Conservation (phyloP, 805 yeast species). For the Kluyveromyces aestuarii region DNA sequence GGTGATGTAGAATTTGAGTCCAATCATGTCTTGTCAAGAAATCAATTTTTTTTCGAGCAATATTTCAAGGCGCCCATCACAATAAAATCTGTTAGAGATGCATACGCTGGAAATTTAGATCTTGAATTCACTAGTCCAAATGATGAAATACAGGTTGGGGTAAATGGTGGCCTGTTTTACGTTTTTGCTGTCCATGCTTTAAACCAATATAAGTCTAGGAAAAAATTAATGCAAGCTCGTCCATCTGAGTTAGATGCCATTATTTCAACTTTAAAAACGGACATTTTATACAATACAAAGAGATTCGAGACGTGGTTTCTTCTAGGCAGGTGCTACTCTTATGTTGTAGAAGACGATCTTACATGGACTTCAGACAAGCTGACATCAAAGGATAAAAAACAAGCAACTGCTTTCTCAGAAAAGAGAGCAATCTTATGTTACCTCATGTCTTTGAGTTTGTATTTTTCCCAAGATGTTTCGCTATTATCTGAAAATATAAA, state of each 20-base stretch:
- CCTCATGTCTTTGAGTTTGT: slow-evolving; percentile 55
- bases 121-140: slow-evolving; percentile 25
- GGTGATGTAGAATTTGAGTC: slow-evolving; percentile 51
- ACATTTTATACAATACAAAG: slow-evolving; percentile 54
- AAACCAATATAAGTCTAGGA: slow-evolving; percentile 42
- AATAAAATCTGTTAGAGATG: slow-evolving; percentile 36
- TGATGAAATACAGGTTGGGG: slow-evolving; percentile 39
- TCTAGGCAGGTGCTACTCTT: slow-evolving; percentile 71
- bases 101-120: slow-evolving; percentile 42
- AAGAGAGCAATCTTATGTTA: slow-evolving; percentile 65
- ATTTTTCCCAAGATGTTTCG: slow-evolving; percentile 5
- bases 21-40: slow-evolving; percentile 36
- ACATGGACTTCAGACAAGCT: slow-evolving; percentile 88
- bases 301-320: slow-evolving; percentile 83
- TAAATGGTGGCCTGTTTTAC: slow-evolving; percentile 53
- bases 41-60: slow-evolving; percentile 35
- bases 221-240: slow-evolving; percentile 70
- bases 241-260: slow-evolving; percentile 75
- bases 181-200: slow-evolving; percentile 26
- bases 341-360: slow-evolving; percentile 76
- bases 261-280: slow-evolving; percentile 53
- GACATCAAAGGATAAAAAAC: slow-evolving; percentile 51
- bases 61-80: slow-evolving; percentile 41
- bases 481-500: background rate
- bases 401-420: slow-evolving; percentile 53